Evolutionary conservation across 2,329 filamentous ascomycete genomes (phyloP).

Genomic region (Fusarium ambrosium): DNA sequence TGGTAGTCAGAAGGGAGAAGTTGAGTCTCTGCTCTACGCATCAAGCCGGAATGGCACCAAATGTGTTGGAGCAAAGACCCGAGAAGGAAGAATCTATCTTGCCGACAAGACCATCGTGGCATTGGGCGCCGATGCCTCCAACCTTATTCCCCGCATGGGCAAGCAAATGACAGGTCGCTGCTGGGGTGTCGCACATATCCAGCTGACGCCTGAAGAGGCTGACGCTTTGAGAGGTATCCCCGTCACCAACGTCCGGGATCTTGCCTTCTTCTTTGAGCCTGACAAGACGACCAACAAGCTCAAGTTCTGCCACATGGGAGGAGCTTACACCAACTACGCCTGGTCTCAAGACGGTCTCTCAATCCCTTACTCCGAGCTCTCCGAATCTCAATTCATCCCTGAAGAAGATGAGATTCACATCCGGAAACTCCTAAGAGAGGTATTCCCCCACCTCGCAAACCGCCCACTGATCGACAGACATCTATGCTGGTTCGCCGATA

Average conservation of each 20-base stretch:
- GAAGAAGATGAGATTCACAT: slow-evolving; percentile 29
- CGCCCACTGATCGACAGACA: slow-evolving; percentile 31
- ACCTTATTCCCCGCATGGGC: slow-evolving; percentile 20
- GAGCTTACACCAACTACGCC: slow-evolving; percentile 30
- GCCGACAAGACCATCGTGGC: slow-evolving; percentile 31
- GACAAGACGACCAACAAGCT: slow-evolving; percentile 29
- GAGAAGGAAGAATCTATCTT: slow-evolving; percentile 10
- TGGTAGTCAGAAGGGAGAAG: slow-evolving; percentile 16
- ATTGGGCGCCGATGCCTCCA: slow-evolving; percentile 19
- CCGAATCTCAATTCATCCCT: slow-evolving; percentile 31
- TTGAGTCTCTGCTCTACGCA: slow-evolving; percentile 21
- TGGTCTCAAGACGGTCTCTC: slow-evolving; percentile 32
- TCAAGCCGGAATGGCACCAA: slow-evolving; percentile 23
- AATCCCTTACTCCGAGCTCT: not conserved
- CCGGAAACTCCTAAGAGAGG: slow-evolving; percentile 22
- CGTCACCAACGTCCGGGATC: slow-evolving; percentile 30
- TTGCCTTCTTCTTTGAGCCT: slow-evolving; percentile 33
- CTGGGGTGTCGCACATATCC: slow-evolving; percentile 32
- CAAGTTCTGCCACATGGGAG: slow-evolving; percentile 37
- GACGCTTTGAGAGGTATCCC: slow-evolving; percentile 23
- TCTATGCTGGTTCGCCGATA: slow-evolving; percentile 33
- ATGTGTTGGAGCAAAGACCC: slow-evolving; percentile 24
- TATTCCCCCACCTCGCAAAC: slow-evolving; percentile 9
- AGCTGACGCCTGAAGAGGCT: slow-evolving; percentile 28
- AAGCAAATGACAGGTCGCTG: slow-evolving; percentile 33